Evolutionary conservation across 2,329 filamentous ascomycete species (phyloP), one percentile per base, ranked within the genome.

Genomic region (Gaeumannomyces tritici): DNA sequence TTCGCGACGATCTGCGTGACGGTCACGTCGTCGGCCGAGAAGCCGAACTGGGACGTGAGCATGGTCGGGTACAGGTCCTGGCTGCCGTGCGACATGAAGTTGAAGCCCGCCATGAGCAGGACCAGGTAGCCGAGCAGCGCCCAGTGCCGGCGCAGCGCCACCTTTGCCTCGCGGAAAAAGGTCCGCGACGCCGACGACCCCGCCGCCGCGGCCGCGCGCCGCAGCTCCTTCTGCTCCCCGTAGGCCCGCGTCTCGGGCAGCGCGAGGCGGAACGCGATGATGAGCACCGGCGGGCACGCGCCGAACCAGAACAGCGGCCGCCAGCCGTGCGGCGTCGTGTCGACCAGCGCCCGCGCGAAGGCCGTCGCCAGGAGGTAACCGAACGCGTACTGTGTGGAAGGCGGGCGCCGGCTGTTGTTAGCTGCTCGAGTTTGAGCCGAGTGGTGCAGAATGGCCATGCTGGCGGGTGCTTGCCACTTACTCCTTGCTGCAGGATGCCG

Each of bases 241-340:
- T 89, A 96, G 0, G 86, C 83, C 57, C 89, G 76, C 0, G 91
- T 96, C 76, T 96, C 92, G 7, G 90, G 89, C 1, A 96, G 80
- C 71, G 82, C 85, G 27, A 93, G 77, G 42, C 92, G 88, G 79
- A 89, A 91, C 62, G 86, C 70, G 70, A 96, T 96, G 74, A 96
- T 88, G 35, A 96, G 73, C 2, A 92, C 81, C 0, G 92, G 92
- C 0, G 90, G 90, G 51, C 87, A 83, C 7, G 91, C 90, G 15
- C 88, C 91, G 73, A 96, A 96, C 91, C 92, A 96, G 79, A 87
- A 96, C 0, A 96, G 79, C 0, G 91, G 90, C 9, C 92, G 81
- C 92, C 92, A 96, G 61, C 82, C 86, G 70, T 96, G 88, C 1
- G 85, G 73, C 0, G 91, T 93, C 1, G 91, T 95, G 73, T 89